phyloP scores from a whole-genome alignment of 176 grass and related monocot species.

The Miscanthus lutarioriparius region DNA sequence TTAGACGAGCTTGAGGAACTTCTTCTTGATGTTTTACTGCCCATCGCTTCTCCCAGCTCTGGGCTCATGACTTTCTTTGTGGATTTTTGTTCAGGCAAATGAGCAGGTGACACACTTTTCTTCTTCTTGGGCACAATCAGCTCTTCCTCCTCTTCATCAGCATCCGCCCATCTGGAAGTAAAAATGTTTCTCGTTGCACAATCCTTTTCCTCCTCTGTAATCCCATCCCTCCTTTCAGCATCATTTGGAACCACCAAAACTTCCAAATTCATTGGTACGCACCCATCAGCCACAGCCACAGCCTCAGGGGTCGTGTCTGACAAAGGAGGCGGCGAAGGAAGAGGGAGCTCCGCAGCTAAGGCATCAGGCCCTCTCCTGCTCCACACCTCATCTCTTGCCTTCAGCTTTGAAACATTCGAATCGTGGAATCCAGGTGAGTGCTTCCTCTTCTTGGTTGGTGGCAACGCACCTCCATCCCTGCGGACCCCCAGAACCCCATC shows the following conservation, averaged over 20 bases:
- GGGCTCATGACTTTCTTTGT: constrained; percentile 40
- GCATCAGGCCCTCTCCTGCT: constrained; percentile 4
- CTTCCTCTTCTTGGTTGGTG: constrained; percentile 67
- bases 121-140: constrained; percentile 43
- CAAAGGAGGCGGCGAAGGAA: constrained; percentile 26
- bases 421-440: constrained; percentile 59
- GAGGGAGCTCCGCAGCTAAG: not conserved
- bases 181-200: constrained; percentile 60
- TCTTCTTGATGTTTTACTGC: constrained; percentile 44
- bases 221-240: not conserved
- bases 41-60: constrained; percentile 49
- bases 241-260: constrained; percentile 40
- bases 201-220: constrained; percentile 52
- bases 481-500: constrained; percentile 5
- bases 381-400: not conserved
- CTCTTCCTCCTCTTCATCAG: constrained; percentile 47
- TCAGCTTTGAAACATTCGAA: constrained; percentile 39
- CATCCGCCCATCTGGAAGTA: constrained; percentile 72
- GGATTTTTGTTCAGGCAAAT: constrained; percentile 25
- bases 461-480: constrained; percentile 9
- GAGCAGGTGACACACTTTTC: constrained; percentile 34
- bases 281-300: not conserved
- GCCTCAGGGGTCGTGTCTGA: not conserved
- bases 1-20: constrained; percentile 45
- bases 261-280: constrained; percentile 28